These are phyloP conservation scores for Tripterygium wilfordii DNA, from an alignment of 177 flowering plant species.

Conservation along the genomic window DNA sequence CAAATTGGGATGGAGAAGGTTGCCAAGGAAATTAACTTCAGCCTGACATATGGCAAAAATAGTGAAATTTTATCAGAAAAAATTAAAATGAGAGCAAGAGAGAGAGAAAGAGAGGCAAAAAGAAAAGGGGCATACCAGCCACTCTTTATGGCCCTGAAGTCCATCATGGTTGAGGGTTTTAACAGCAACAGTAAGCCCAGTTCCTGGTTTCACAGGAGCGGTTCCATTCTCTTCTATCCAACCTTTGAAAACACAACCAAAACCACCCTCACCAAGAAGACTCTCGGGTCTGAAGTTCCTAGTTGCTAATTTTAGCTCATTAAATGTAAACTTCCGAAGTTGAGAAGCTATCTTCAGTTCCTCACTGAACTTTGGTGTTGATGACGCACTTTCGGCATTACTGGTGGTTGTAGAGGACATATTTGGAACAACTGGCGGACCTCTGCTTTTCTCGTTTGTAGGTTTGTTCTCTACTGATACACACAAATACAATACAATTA, in stretches of 20 bases:
- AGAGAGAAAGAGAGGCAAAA: background rate
- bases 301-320: constrained; percentile 60
- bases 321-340: constrained; percentile 52
- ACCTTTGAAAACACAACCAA: constrained; percentile 79
- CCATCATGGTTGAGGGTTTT: constrained; percentile 72
- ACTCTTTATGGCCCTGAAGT: constrained; percentile 74
- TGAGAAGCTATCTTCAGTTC: constrained; percentile 61
- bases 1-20: constrained; percentile 57
- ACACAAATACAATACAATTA: too few species aligned
- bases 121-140: constrained; percentile 43
- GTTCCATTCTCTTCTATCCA: constrained; percentile 80
- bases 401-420: constrained; percentile 44
- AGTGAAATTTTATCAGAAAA: too few species aligned
- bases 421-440: constrained; percentile 27
- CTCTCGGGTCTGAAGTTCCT: constrained; percentile 70
- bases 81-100: background rate
- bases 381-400: constrained; percentile 46
- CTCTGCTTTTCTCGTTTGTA: constrained; percentile 24
- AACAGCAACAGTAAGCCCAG: constrained; percentile 76
- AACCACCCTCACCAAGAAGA: constrained; percentile 77
- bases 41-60: constrained; percentile 34
- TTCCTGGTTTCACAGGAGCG: constrained; percentile 69
- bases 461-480: constrained; percentile 36
- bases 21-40: constrained; percentile 67
- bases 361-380: constrained; percentile 50